These are phyloP conservation scores for Antitrichia curtipendula DNA, from an alignment of 225 moss, liverwort and hornwort genomes.

Conservation along the genomic window DNA sequence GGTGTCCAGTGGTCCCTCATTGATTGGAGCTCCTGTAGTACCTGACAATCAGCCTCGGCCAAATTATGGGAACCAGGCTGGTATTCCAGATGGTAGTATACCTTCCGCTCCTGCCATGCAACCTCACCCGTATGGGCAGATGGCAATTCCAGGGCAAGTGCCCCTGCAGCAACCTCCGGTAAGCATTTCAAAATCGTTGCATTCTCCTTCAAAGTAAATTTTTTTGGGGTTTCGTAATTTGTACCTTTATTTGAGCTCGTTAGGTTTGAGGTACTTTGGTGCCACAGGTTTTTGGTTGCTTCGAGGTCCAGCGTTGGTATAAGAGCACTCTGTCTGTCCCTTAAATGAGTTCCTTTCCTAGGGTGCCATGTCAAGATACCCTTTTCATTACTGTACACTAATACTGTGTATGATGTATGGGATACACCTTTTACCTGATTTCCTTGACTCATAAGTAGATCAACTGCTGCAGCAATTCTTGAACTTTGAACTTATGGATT, in stretches of 20 bases:
- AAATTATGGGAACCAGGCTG: constrained; percentile 48
- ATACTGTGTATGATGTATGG: background rate
- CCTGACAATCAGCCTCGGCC: constrained; percentile 26
- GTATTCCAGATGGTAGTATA: constrained; percentile 45
- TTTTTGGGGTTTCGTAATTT: background rate
- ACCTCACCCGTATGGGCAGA: constrained; percentile 62
- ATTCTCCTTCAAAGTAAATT: background rate
- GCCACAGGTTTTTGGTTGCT: background rate
- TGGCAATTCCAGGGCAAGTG: constrained; percentile 46
- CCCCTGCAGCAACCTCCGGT: constrained; percentile 70
- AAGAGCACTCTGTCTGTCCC: background rate
- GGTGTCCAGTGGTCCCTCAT: constrained; percentile 35
- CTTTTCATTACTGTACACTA: background rate
- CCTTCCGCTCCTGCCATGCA: constrained; percentile 48
- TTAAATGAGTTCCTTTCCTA: background rate
- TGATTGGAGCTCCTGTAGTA: constrained; percentile 32
- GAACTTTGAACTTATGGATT: background rate
- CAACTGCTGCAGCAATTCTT: background rate
- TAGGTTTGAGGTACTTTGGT: background rate
- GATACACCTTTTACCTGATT: background rate
- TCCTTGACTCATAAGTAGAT: background rate
- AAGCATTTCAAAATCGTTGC: background rate
- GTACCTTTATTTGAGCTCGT: background rate
- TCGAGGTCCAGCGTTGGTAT: background rate
- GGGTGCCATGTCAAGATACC: background rate